These are phyloP conservation scores for Alliaria petiolata DNA, from an alignment of 345 rosid species.

Conservation along the genomic window DNA sequence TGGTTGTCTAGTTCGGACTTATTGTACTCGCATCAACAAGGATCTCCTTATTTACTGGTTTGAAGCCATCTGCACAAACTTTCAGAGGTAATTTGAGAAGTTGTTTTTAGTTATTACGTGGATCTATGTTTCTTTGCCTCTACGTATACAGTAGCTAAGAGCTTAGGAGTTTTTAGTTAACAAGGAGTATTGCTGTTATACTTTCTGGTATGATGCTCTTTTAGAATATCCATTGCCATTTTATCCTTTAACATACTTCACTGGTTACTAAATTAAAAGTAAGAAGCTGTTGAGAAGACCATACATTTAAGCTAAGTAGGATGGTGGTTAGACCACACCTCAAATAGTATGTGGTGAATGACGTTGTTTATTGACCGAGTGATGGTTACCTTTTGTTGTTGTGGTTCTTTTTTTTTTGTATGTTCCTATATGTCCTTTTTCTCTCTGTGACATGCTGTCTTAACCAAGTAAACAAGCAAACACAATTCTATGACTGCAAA, in stretches of 20 bases:
- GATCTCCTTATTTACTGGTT: constrained; percentile 73
- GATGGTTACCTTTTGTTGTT: not conserved
- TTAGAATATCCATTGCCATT: constrained; percentile 5
- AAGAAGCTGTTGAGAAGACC: constrained; percentile 1
- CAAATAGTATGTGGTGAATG: not conserved
- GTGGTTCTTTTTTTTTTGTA: not conserved
- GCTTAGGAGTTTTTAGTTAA: constrained; percentile 15
- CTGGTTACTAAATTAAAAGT: constrained; percentile 3
- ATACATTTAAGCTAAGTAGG: not conserved
- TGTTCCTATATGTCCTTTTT: not conserved
- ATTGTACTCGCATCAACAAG: constrained; percentile 50
- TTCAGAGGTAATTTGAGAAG: constrained; percentile 63
- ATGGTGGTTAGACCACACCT: constrained; percentile 3
- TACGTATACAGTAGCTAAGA: not conserved
- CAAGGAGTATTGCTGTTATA: constrained; percentile 5
- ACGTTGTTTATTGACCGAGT: not conserved
- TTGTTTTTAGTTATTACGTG: constrained; percentile 1
- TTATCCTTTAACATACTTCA: not conserved
- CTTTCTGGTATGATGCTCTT: constrained; percentile 11
- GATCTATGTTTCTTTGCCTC: constrained; percentile 17
- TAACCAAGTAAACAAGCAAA: constrained; percentile 8
- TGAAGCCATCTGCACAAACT: constrained; percentile 67
- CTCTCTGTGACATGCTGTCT: not conserved
- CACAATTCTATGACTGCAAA: not conserved
- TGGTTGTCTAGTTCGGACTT: constrained; percentile 58